Conservation (phyloP, 495 filamentous ascomycete species). For the Jackrogersella multiformis region DNA sequence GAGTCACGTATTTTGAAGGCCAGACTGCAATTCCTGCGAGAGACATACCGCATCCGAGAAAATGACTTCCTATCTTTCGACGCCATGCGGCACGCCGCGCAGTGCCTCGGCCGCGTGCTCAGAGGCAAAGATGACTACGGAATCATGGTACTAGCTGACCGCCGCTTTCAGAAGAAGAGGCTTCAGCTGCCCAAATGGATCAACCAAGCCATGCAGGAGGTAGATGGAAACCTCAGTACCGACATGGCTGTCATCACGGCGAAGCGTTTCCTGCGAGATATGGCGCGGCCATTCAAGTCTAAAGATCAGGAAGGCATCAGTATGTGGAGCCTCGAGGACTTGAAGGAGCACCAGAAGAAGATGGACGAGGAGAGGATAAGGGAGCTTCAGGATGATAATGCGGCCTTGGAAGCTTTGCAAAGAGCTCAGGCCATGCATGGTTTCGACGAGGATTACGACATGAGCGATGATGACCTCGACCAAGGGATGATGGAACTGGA, state of each 20-base stretch:
- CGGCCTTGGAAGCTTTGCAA: slow-evolving; percentile 27
- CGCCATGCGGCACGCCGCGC: slow-evolving; percentile 97
- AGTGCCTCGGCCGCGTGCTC: slow-evolving; percentile 94
- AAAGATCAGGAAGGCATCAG: slow-evolving; percentile 90
- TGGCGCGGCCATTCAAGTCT: slow-evolving; percentile 87
- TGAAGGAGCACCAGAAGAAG: slow-evolving; percentile 81
- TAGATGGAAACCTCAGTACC: slow-evolving; percentile 86
- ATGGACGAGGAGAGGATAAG: slow-evolving; percentile 67
- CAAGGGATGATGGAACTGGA: slow-evolving; percentile 72
- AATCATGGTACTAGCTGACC: slow-evolving; percentile 96
- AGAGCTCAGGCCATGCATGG: slow-evolving; percentile 31
- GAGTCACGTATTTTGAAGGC: slow-evolving; percentile 97
- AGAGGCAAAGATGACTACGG: slow-evolving; percentile 99
- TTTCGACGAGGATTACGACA: slow-evolving; percentile 63
- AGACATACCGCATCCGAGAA: slow-evolving; percentile 96
- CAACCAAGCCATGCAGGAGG: slow-evolving; percentile 82
- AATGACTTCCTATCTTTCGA: slow-evolving; percentile 99
- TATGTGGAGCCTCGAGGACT: slow-evolving; percentile 84
- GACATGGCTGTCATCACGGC: slow-evolving; percentile 93
- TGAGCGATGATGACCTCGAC: slow-evolving; percentile 67
- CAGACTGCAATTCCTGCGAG: slow-evolving; percentile 91
- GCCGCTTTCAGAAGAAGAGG: slow-evolving; percentile 88
- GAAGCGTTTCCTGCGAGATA: slow-evolving; percentile 86
- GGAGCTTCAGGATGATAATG: slow-evolving; percentile 48
- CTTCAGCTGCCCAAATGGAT: slow-evolving; percentile 97